These are phyloP conservation scores for Lipomyces sp. DNA, from an alignment of 805 yeast species.

Conservation along the genomic window DNA sequence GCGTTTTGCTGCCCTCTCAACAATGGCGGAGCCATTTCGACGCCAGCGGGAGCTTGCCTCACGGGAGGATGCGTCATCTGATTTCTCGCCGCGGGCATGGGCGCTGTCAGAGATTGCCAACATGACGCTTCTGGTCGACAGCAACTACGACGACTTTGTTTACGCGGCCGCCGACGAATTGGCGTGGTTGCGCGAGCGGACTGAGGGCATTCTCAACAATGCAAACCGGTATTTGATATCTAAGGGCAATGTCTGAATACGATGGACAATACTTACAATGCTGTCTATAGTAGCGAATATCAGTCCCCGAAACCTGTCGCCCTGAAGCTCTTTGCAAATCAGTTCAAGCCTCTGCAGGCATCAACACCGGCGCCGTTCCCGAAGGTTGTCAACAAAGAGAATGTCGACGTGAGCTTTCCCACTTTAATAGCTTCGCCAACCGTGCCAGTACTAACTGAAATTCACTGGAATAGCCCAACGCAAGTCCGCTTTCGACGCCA, in stretches of 20 bases:
- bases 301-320: background rate
- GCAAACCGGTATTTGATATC: background rate
- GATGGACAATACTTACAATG: no score
- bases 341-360: background rate
- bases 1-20: no score
- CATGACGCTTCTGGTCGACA: conserved; percentile 8
- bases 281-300: no score
- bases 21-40: no score
- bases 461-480: no score
- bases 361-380: background rate
- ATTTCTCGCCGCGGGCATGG: conserved; percentile 23
- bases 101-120: conserved; percentile 14
- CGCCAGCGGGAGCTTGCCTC: no score
- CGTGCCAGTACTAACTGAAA: no score
- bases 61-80: no score
- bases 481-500: no score
- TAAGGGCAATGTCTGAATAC: no score
- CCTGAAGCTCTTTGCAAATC: background rate
- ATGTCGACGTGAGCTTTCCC: background rate
- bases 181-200: conserved; percentile 26
- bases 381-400: background rate
- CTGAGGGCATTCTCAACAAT: conserved; percentile 8
- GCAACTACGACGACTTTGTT: conserved; percentile 16
- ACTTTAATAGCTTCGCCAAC: background rate
- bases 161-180: conserved; percentile 29